These are phyloP conservation scores for Larix sibirica DNA, from an alignment of 83 land plant genomes.

Conservation along the genomic window DNA sequence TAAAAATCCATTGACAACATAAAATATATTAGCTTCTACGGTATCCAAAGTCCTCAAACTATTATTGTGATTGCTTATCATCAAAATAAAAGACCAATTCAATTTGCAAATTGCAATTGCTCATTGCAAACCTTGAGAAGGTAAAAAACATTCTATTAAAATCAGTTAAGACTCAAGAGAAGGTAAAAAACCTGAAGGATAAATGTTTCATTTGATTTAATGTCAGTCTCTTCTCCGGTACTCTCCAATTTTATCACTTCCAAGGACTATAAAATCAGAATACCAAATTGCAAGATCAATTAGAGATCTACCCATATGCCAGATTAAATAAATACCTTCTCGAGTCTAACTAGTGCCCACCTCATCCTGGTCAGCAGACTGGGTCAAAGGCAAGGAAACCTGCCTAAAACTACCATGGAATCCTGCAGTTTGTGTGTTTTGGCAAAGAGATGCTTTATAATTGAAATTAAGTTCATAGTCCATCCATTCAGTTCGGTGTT, in stretches of 20 bases:
- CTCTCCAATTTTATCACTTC: constrained; percentile 15
- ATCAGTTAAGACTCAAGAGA: too few species aligned
- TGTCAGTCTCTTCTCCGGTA: constrained; percentile 1
- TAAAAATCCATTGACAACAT: background rate
- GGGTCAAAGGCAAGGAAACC: constrained; percentile 14
- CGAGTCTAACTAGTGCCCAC: background rate
- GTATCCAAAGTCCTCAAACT: background rate
- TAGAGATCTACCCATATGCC: background rate
- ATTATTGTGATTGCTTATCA: background rate
- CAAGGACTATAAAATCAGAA: constrained; percentile 7
- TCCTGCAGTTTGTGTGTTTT: background rate
- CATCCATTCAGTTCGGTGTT: constrained; percentile 10
- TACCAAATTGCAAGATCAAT: background rate
- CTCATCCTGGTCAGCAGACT: constrained; percentile 15
- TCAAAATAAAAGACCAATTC: background rate
- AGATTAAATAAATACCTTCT: background rate
- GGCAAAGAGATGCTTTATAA: background rate
- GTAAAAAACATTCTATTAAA: background rate
- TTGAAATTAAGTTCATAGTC: constrained; percentile 6
- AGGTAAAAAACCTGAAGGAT: constrained; percentile 8
- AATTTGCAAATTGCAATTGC: background rate
- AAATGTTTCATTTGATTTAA: constrained; percentile 12
- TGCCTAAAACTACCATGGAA: background rate
- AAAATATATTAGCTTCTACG: background rate
- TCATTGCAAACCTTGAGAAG: background rate